These are phyloP conservation scores for Suillus ampliporus DNA, from an alignment of 768 basidiomycete species.

Conservation along the genomic window DNA sequence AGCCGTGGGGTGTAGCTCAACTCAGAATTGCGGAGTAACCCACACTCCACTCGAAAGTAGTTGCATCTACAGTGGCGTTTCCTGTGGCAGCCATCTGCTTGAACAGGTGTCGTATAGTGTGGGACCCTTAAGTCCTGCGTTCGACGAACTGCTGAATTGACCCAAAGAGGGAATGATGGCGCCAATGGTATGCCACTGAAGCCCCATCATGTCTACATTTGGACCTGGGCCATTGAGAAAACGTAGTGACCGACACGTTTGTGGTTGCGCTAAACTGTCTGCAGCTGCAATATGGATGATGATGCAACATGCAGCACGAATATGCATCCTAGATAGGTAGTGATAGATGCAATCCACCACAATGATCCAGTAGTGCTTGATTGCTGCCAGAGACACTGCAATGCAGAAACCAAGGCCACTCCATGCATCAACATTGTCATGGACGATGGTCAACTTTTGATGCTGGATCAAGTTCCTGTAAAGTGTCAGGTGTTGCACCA, in stretches of 20 bases:
- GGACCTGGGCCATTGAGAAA: conserved; percentile 5
- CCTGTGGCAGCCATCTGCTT: conserved; percentile 4
- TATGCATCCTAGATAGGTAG: conserved; percentile 10
- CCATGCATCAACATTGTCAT: conserved; percentile 13
- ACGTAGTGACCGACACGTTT: background rate
- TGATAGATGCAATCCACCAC: conserved; percentile 3
- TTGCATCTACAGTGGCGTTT: conserved; percentile 15
- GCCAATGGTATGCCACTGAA: conserved; percentile 8
- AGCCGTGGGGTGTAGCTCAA: background rate
- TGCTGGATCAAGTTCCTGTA: conserved; percentile 8
- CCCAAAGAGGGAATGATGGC: conserved; percentile 6
- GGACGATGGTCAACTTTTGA: conserved; percentile 10
- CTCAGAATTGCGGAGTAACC: conserved; percentile 8
- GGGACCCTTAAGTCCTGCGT: conserved; percentile 1
- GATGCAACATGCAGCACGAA: conserved; percentile 13
- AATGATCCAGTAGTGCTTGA: conserved; percentile 1
- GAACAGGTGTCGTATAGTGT: conserved; percentile 17
- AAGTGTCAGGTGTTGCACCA: conserved; percentile 20
- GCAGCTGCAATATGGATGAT: conserved; percentile 15
- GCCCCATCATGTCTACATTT: background rate
- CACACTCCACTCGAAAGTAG: conserved; percentile 12
- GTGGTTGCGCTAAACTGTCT: conserved; percentile 9
- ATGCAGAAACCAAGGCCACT: conserved; percentile 11
- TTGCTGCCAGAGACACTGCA: conserved; percentile 14
- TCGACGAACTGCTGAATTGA: conserved; percentile 1